Evolutionary conservation across 805 yeast genomes (phyloP).

Genomic region (Candida vaughaniae): DNA sequence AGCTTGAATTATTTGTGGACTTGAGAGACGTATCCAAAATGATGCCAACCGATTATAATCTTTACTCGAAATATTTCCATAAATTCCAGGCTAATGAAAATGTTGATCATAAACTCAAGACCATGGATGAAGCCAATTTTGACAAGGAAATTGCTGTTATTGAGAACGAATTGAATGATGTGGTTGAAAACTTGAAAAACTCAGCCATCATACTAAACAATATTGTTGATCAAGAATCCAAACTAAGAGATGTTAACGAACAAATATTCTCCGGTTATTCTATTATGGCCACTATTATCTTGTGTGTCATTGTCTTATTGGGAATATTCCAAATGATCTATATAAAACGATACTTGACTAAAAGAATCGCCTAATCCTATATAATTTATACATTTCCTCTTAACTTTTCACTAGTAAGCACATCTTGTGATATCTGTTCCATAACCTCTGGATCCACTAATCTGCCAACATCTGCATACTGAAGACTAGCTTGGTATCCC

Average conservation of each 20-base stretch:
- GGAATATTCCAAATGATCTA: slow-evolving; percentile 33
- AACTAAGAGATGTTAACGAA: slow-evolving; percentile 39
- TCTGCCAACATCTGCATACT: slow-evolving; percentile 65
- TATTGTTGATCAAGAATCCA: slow-evolving; percentile 32
- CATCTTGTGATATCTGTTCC: slow-evolving; percentile 70
- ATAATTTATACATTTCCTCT: slow-evolving; percentile 47
- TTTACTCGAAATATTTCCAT: slow-evolving; percentile 34
- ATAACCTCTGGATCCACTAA: slow-evolving; percentile 71
- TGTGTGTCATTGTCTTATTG: slow-evolving; percentile 25
- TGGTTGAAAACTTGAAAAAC: slow-evolving; percentile 28
- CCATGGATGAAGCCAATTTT: slow-evolving; percentile 29
- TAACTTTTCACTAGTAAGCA: slow-evolving; percentile 70
- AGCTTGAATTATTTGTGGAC: slow-evolving; percentile 33
- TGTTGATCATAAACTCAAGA: slow-evolving; percentile 11
- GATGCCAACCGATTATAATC: slow-evolving; percentile 34
- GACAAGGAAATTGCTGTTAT: slow-evolving; percentile 28
- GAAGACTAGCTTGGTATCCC: slow-evolving; percentile 89
- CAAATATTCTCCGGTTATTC: slow-evolving; percentile 35
- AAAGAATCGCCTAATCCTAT: slow-evolving; percentile 3
- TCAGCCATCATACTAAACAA: slow-evolving; percentile 26
- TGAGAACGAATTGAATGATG: slow-evolving; percentile 29
- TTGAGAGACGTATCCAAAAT: slow-evolving; percentile 35
- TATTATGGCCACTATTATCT: slow-evolving; percentile 22
- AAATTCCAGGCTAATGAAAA: slow-evolving; percentile 12
- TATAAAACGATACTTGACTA: slow-evolving; percentile 20